A percentile compares a stretch with the other conserved stretches of the same genome.
Conservation (phyloP, 495 filamentous ascomycete genomes). For the Durotheca rogersii region DNA sequence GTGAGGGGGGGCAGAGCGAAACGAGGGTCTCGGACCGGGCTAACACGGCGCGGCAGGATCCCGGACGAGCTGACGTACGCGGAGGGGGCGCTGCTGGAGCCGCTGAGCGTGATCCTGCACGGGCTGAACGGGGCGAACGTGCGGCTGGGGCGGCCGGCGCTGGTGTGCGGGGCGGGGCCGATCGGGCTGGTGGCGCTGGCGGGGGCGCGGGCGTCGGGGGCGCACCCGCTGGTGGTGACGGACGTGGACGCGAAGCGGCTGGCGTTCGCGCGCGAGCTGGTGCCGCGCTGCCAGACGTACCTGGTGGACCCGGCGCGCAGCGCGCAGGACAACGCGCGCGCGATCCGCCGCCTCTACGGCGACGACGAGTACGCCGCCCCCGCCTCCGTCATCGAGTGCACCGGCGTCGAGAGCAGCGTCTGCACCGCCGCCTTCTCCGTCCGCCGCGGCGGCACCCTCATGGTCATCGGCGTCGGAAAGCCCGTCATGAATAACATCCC, state of each 20-base stretch:
- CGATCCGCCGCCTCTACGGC: constrained; percentile 55
- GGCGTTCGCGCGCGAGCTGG: constrained; percentile 59
- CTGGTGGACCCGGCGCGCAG: constrained; percentile 48
- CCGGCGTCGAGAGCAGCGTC: constrained; percentile 61
- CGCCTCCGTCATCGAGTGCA: constrained; percentile 62
- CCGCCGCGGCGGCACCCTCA: constrained; percentile 58
- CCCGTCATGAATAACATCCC: constrained; percentile 62
- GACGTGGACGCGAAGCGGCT: constrained; percentile 59
- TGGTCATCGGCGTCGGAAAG: constrained; percentile 65
- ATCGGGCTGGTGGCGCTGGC: constrained; percentile 53
- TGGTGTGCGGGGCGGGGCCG: constrained; percentile 52
- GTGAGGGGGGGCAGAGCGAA: no score
- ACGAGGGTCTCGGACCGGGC: no score
- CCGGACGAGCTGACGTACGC: constrained; percentile 45
- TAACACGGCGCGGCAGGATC: constrained; percentile 33
- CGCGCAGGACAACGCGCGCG: constrained; percentile 52
- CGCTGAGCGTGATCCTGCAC: constrained; percentile 50
- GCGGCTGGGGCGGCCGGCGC: constrained; percentile 39
- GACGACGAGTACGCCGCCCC: constrained; percentile 53
- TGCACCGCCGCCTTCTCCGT: constrained; percentile 57
- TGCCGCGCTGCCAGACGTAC: constrained; percentile 56
- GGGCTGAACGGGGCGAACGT: constrained; percentile 44
- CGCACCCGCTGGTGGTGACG: constrained; percentile 64
- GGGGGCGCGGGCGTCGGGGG: constrained; percentile 59
- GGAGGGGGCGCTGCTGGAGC: constrained; percentile 53